Evolutionary conservation across 176 grass and related monocot species (phyloP).

Genomic region (Phragmites australis): DNA sequence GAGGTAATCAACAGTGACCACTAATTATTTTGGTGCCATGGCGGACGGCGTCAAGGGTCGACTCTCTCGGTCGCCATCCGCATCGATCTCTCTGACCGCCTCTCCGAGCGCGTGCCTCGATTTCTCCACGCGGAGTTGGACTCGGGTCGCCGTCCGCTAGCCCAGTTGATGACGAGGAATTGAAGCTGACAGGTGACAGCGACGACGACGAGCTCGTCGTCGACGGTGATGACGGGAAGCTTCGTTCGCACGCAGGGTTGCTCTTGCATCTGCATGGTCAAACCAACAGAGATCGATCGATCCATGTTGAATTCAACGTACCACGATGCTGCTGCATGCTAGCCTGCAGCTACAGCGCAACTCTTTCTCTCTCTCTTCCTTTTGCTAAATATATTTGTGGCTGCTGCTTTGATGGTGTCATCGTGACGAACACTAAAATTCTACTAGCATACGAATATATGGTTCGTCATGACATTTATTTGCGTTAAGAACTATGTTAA

Average conservation of each 20-base stretch:
- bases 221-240: background rate
- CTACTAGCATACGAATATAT: too few relatives aligned
- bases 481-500: too few relatives aligned
- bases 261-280: background rate
- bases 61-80: background rate
- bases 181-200: background rate
- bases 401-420: too few relatives aligned
- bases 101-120: background rate
- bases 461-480: too few relatives aligned
- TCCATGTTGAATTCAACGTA: background rate
- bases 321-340: background rate
- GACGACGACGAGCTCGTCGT: background rate
- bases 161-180: background rate
- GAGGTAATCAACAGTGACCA: background rate
- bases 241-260: background rate
- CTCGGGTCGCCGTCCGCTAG: constrained; percentile 10
- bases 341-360: too few relatives aligned
- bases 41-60: background rate
- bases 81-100: background rate
- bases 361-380: too few relatives aligned
- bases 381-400: too few relatives aligned
- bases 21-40: background rate
- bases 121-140: constrained; percentile 50
- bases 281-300: background rate
- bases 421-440: too few relatives aligned